Evolutionary conservation across 148 eudicot genomes (phyloP).

Genomic region (Hydrangea macrophylla): DNA sequence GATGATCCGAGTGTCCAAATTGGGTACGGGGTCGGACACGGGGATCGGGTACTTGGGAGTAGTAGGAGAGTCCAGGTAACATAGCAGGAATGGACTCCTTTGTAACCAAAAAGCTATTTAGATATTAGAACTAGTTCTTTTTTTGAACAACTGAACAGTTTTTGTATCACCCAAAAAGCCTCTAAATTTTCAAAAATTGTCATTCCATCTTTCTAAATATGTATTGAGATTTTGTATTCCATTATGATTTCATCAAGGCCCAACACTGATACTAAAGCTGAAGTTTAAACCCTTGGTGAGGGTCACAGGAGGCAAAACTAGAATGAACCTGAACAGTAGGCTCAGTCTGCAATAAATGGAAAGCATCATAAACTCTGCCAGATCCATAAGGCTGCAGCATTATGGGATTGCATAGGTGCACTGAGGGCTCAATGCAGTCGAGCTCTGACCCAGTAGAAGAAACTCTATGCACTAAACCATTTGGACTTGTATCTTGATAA

Average conservation of each 20-base stretch:
- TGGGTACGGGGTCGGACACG: too few species aligned
- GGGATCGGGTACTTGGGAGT: too few species aligned
- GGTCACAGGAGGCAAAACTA: not conserved
- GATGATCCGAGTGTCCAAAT: too few species aligned
- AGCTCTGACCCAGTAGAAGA: slow-evolving; percentile 40
- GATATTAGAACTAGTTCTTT: too few species aligned
- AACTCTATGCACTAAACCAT: slow-evolving; percentile 20
- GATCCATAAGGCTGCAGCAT: slow-evolving; percentile 30
- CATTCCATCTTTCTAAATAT: too few species aligned
- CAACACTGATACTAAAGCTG: not conserved
- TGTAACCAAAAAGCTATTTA: too few species aligned
- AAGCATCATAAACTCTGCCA: slow-evolving; percentile 60
- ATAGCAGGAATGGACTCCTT: too few species aligned
- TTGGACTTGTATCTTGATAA: slow-evolving; percentile 20
- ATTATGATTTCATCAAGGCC: not conserved
- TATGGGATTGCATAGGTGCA: slow-evolving; percentile 35
- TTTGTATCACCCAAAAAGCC: too few species aligned
- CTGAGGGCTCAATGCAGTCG: slow-evolving; percentile 81
- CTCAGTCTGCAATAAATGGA: slow-evolving; percentile 60
- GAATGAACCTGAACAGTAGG: slow-evolving; percentile 61
- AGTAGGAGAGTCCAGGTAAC: too few species aligned
- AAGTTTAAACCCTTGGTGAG: not conserved
- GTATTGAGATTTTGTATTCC: too few species aligned
- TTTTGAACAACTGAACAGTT: too few species aligned
- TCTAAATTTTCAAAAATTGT: too few species aligned